phyloP scores from a whole-genome alignment of 2,329 filamentous ascomycete species.

The Scleromitrula shiraiana region DNA sequence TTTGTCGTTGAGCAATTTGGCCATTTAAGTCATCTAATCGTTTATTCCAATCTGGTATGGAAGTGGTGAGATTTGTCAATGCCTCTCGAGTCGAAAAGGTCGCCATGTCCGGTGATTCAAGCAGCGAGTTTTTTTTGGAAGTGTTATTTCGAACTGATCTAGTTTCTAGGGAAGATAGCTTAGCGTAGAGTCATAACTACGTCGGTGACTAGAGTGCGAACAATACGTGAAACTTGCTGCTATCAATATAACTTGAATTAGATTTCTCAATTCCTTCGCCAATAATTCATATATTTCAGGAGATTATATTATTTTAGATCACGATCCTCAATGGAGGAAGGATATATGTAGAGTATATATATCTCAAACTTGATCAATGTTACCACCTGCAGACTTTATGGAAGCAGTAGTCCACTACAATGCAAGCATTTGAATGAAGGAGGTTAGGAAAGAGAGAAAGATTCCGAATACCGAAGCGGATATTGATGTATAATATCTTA shows the following conservation, averaged over 20 bases:
- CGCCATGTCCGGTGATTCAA: no score
- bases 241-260: no score
- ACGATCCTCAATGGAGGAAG: not conserved
- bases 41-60: conserved; percentile 52
- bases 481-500: no score
- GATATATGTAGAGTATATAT: not conserved
- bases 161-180: no score
- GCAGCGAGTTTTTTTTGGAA: no score
- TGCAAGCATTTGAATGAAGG: no score
- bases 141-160: no score
- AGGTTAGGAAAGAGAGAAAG: no score
- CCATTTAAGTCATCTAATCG: conserved; percentile 52
- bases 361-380: not conserved
- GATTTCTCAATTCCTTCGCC: not conserved
- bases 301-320: not conserved
- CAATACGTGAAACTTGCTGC: no score
- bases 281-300: not conserved
- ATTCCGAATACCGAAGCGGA: no score
- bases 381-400: not conserved
- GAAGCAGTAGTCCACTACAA: not conserved
- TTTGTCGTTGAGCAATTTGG: conserved; percentile 54
- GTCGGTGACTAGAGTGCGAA: no score
- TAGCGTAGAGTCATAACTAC: no score
- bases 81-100: conserved; percentile 40
- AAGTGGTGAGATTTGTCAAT: conserved; percentile 44